A percentile compares a stretch with the other conserved stretches of the same genome.
phyloP scores from a whole-genome alignment of 164 flowering plant species.

The Aristolochia californica region DNA sequence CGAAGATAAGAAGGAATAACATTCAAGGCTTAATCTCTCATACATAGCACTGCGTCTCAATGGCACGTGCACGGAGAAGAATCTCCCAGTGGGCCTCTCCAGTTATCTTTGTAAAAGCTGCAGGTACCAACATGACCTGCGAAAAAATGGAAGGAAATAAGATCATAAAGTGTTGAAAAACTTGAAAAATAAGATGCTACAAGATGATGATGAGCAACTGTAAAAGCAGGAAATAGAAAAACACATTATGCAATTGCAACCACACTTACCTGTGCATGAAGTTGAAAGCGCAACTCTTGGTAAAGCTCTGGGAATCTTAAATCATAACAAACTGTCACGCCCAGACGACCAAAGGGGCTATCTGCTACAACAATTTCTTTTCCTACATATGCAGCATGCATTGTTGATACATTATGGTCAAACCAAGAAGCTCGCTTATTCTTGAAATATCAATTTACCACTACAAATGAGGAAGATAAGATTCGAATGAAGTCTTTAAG shows the following conservation, averaged over 20 bases:
- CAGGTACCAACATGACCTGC: slow-evolving; percentile 46
- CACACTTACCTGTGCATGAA: slow-evolving; percentile 54
- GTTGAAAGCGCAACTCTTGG: slow-evolving; percentile 71
- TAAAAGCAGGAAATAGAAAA: background rate
- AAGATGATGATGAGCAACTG: too few species aligned
- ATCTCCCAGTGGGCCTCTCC: slow-evolving; percentile 97
- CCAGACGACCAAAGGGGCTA: slow-evolving; percentile 72
- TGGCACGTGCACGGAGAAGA: slow-evolving; percentile 92
- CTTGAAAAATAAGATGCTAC: too few species aligned
- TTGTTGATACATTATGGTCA: background rate
- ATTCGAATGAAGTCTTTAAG: too few species aligned
- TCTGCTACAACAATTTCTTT: background rate
- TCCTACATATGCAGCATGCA: slow-evolving; percentile 32
- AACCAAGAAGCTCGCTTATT: background rate
- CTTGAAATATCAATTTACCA: background rate
- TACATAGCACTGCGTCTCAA: slow-evolving; percentile 96
- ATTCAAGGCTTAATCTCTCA: background rate
- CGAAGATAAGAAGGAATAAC: too few species aligned
- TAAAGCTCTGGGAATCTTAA: slow-evolving; percentile 90
- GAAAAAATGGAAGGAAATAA: too few species aligned
- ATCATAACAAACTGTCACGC: slow-evolving; percentile 89
- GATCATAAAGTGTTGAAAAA: background rate
- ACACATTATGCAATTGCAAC: too few species aligned
- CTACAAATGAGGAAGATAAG: too few species aligned
- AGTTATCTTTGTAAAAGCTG: slow-evolving; percentile 82